A percentile compares a stretch with the other conserved stretches of the same genome.
phyloP scores from a whole-genome alignment of 352 stramenopile species.

The Phytophthora brassicae region DNA sequence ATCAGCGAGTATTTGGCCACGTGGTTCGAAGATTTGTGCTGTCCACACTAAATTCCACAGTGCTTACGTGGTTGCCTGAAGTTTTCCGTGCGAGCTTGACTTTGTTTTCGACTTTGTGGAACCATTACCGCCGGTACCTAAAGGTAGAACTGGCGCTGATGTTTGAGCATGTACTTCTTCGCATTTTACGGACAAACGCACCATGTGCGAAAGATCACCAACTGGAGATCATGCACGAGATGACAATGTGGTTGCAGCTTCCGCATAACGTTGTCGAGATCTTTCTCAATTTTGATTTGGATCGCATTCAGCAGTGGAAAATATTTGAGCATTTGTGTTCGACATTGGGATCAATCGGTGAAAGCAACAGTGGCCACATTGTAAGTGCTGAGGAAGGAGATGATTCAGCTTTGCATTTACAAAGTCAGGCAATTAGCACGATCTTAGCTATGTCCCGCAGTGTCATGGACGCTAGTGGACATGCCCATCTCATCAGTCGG shows the following conservation, averaged over 20 bases:
- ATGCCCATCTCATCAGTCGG: slow-evolving; percentile 83
- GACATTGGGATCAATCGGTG: slow-evolving; percentile 71
- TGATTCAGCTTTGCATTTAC: slow-evolving; percentile 36
- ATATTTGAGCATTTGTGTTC: slow-evolving; percentile 86
- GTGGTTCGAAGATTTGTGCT: slow-evolving; percentile 79
- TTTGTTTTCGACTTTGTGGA: slow-evolving; percentile 81
- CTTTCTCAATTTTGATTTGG: slow-evolving; percentile 88
- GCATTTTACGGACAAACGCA: slow-evolving; percentile 61
- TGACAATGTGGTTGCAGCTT: slow-evolving; percentile 78
- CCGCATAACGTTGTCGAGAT: slow-evolving; percentile 88
- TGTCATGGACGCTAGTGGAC: slow-evolving; percentile 85
- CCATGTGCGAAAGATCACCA: slow-evolving; percentile 55
- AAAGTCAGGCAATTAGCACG: slow-evolving; percentile 69
- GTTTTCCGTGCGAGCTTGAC: slow-evolving; percentile 66
- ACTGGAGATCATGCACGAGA: slow-evolving; percentile 77
- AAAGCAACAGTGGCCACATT: slow-evolving; percentile 43
- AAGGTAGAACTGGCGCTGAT: slow-evolving; percentile 84
- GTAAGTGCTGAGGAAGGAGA: slow-evolving; percentile 43
- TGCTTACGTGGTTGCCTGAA: slow-evolving; percentile 54
- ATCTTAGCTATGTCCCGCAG: slow-evolving; percentile 81
- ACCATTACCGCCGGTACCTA: slow-evolving; percentile 79
- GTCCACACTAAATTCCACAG: slow-evolving; percentile 64
- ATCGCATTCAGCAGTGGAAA: slow-evolving; percentile 87
- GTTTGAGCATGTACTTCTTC: slow-evolving; percentile 82
- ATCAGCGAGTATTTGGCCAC: slow-evolving; percentile 71